Evolutionary conservation across 2,329 filamentous ascomycete genomes (phyloP).

Genomic region (Metarhizium album): DNA sequence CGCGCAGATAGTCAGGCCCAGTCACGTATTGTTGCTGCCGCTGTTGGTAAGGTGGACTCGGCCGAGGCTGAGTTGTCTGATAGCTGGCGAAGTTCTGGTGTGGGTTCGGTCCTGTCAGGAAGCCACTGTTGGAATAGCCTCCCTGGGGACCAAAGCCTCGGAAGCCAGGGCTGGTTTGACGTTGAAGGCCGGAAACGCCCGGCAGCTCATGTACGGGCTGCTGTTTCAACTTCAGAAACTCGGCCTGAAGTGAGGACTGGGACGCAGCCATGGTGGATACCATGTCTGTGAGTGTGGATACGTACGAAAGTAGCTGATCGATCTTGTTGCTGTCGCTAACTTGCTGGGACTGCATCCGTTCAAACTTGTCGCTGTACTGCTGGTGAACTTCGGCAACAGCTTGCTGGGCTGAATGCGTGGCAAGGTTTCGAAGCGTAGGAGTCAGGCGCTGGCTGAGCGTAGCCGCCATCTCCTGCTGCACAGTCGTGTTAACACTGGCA

Average conservation of each 20-base stretch:
- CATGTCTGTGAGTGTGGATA: constrained; percentile 56
- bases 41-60: constrained; percentile 12
- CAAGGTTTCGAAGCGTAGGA: constrained; percentile 54
- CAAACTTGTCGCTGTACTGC: constrained; percentile 40
- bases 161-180: not conserved
- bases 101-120: constrained; percentile 14
- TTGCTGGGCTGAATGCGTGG: constrained; percentile 55
- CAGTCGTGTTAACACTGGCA: constrained; percentile 51
- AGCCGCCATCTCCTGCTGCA: constrained; percentile 59
- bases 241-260: constrained; percentile 58
- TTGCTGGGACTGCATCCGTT: constrained; percentile 39
- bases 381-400: constrained; percentile 59
- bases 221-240: constrained; percentile 47
- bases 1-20: constrained; percentile 27
- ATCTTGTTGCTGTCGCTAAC: constrained; percentile 52
- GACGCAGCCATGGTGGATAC: constrained; percentile 58
- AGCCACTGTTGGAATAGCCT: constrained; percentile 16
- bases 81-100: constrained; percentile 24
- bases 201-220: constrained; percentile 35
- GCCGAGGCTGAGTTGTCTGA: constrained; percentile 21
- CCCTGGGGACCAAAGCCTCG: constrained; percentile 6
- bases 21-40: constrained; percentile 20
- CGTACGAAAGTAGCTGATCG: constrained; percentile 57
- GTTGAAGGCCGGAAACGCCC: constrained; percentile 14
- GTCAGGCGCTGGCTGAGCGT: constrained; percentile 53